Conservation (phyloP, 495 filamentous ascomycete genomes). For the Glutinoglossum americanum region DNA sequence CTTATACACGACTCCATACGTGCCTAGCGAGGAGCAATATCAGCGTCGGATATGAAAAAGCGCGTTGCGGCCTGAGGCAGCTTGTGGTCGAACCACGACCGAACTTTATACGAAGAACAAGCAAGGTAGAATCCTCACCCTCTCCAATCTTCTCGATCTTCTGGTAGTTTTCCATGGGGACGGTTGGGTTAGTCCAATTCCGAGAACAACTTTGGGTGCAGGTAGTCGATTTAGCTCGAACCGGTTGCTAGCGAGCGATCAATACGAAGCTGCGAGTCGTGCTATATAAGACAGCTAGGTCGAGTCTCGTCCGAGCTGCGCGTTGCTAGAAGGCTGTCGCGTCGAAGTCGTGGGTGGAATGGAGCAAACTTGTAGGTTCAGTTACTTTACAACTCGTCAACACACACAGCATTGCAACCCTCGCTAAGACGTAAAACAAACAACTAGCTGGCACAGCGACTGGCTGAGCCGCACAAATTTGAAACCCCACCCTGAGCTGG, state of each 20-base stretch:
- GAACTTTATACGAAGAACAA: background rate
- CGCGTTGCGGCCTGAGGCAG: background rate
- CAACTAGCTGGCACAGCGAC: background rate
- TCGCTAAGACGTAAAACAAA: background rate
- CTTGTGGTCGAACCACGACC: background rate
- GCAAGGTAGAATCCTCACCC: constrained; percentile 30
- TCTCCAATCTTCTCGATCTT: constrained; percentile 99
- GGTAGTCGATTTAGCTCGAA: background rate
- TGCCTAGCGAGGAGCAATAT: constrained; percentile 30
- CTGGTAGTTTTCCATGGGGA: constrained; percentile 91
- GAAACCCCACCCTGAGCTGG: background rate
- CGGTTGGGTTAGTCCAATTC: background rate
- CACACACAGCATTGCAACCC: background rate
- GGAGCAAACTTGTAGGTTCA: background rate
- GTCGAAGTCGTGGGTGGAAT: background rate
- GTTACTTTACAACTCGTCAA: background rate
- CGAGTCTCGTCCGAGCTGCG: background rate
- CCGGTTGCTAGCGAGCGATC: background rate
- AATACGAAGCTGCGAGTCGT: background rate
- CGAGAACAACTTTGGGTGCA: background rate
- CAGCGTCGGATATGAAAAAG: background rate
- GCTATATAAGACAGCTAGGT: background rate
- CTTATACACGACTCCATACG: constrained; percentile 87
- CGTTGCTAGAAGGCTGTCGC: background rate
- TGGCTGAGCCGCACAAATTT: background rate